Conservation (phyloP, 2,329 filamentous ascomycete genomes). For the Chaetomiaceae sp. region DNA sequence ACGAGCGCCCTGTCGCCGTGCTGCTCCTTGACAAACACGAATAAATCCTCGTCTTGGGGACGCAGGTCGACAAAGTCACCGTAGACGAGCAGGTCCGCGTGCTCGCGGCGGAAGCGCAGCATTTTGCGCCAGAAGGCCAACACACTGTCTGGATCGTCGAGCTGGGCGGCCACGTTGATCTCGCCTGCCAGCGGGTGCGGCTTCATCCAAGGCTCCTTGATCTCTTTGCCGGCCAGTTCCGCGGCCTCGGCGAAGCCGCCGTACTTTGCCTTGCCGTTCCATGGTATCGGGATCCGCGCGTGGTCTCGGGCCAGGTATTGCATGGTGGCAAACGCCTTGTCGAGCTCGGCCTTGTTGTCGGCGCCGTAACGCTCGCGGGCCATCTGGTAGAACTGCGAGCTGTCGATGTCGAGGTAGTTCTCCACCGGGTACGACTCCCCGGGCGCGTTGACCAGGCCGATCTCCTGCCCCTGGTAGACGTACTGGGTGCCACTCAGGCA, state of each 20-base stretch:
- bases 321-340: constrained; percentile 4
- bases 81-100: constrained; percentile 2
- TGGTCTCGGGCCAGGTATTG: constrained; percentile 7
- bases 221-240: constrained; percentile 1
- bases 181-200: constrained; percentile 4
- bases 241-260: constrained; percentile 8
- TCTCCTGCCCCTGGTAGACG: constrained; percentile 54
- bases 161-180: constrained; percentile 7
- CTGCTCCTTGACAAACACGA: constrained; percentile 5
- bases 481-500: constrained; percentile 48
- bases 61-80: constrained; percentile 6
- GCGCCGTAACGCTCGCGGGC: constrained; percentile 3
- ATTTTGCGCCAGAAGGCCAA: constrained; percentile 7
- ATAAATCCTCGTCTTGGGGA: constrained; percentile 3
- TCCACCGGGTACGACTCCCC: constrained; percentile 26
- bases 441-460: constrained; percentile 51
- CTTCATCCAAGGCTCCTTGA: constrained; percentile 11
- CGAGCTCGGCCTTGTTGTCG: constrained; percentile 7
- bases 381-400: constrained; percentile 2
- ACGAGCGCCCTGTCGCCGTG: constrained; percentile 1
- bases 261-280: constrained; percentile 6
- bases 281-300: constrained; percentile 4
- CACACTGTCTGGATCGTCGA: constrained; percentile 7
- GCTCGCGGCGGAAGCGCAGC: constrained; percentile 2
- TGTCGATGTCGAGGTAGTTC: constrained; percentile 12